Base-by-base conservation (phyloP, 164 flowering plant species). In the Paratinospora sagittata region DNA sequence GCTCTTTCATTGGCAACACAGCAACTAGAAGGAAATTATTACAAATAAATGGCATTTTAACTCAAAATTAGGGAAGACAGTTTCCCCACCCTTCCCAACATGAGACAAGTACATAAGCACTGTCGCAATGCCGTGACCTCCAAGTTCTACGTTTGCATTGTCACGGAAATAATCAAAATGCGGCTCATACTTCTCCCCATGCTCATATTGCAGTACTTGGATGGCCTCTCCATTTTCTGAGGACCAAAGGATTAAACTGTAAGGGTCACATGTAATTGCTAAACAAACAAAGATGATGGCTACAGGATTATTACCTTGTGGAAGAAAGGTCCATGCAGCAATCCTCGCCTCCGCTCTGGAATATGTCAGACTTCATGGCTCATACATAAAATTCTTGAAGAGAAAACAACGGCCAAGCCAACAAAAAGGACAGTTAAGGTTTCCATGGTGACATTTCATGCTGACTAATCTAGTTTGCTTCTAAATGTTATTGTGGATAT, bases 41-140 rank as follows among this genome's bases (percentile, higher is more conserved):
- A n/a, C 62, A 0, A 26, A 17, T 24, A 66, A 23, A 69, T 68
- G 26, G 43, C 3, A 67, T 8, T 66, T n/a, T 81, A 90, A 98
- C 90, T 84, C 88, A 34, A 92, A 60, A 71, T 82, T 27, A 8
- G 99, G 99, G 77, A 96, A 93, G 52, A 95, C 84, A 3, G 99
- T 95, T 78, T 95, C 99, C 39, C 99, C 97, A 16, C 98, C 97
- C 84, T 88, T 96, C 75, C 85, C 95, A 72, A 94, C 94, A 72
- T 90, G 86, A 63, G 98, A 89, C 37, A 93, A 85, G 82, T 93
- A 93, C 98, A 93, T 93, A 34, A 93, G 90, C 61, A 95, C 84
- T 45, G 98, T 92, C 43, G 96, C 98, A 55, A 86, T 80, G 21
- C 97, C 91, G 67, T 95, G 97, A n/a, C 98, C 97, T 0, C 97